Base-by-base conservation (phyloP, 352 stramenopile genomes). In the Phytophthora vignae region DNA sequence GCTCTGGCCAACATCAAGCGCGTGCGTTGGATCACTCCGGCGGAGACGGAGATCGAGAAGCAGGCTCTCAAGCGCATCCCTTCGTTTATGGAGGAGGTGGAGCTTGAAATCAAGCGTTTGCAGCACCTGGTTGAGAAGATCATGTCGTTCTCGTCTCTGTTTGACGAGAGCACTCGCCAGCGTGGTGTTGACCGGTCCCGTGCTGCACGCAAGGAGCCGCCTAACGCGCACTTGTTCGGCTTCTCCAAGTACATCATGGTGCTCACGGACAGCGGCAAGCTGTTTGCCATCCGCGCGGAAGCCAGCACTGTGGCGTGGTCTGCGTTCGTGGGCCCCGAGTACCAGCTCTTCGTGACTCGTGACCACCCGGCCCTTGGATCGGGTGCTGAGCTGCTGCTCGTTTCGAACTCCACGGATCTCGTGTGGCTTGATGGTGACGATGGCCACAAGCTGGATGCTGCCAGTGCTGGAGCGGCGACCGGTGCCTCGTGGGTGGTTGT, bases 161-260 rank as follows among this genome's bases (percentile, higher is more conserved):
- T 91, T 55, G 81, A 90, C 6, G 60, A 76, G 14, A 85, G 78
- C 50, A 25, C 58, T 31, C 70, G 64, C 19, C 69, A 74, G 4
- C 65, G 67, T 53, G 77, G 77, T 22, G 60, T 38, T 4, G 52
- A 75, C 27, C 68, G 73, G 56, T 78, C 72, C 22, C 77, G 74
- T 59, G 76, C 73, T 52, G 73, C 81, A 11, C 85, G 83, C 44
- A 82, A 85, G 64, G 83, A 90, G 53, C 83, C 83, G 11, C 72
- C 60, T 3, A 94, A 93, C 55, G 81, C 88, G 8, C 88, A 94
- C 50, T 82, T 94, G 40, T 94, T 96, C 52, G 87, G 87, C 4
- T 94, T 95, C 60, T 93, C 89, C 31, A 96, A 96, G 84, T 90
- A 90, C 58, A 88, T 94, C 29, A 72, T 96, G 48, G 72, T 83